Evolutionary conservation across 306 rosid species (phyloP).

Genomic region (Trifolium dubium): DNA sequence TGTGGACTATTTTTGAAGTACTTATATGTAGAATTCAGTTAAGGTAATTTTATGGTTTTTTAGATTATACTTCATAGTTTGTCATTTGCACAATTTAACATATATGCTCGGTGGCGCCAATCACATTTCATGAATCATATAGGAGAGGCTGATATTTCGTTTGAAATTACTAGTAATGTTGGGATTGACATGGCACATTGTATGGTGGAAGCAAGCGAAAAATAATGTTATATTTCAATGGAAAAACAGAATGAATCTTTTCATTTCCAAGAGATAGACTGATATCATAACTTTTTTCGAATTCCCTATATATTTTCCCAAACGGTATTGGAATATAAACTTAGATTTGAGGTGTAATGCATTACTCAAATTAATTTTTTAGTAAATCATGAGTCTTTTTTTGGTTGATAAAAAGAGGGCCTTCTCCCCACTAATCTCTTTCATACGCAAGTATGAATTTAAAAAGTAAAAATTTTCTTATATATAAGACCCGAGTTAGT

Average conservation of each 20-base stretch:
- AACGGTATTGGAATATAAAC: neutral
- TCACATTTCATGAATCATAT: neutral
- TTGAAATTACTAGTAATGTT: neutral
- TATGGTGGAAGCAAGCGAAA: neutral
- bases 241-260: neutral
- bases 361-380: neutral
- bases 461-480: too few species aligned
- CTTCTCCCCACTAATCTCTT: neutral
- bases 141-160: neutral
- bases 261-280: neutral
- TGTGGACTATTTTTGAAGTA: conserved; percentile 44
- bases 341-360: neutral
- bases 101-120: neutral
- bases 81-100: neutral
- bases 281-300: neutral
- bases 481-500: too few species aligned
- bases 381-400: neutral
- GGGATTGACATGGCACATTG: neutral
- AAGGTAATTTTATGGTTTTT: conserved; percentile 28
- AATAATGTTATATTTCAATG: neutral
- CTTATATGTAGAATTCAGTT: conserved; percentile 49
- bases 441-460: neutral
- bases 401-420: too few species aligned
- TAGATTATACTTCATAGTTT: neutral
- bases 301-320: neutral